phyloP scores from a whole-genome alignment of 2,329 filamentous ascomycete species.

The Sclerotinia nivalis region DNA sequence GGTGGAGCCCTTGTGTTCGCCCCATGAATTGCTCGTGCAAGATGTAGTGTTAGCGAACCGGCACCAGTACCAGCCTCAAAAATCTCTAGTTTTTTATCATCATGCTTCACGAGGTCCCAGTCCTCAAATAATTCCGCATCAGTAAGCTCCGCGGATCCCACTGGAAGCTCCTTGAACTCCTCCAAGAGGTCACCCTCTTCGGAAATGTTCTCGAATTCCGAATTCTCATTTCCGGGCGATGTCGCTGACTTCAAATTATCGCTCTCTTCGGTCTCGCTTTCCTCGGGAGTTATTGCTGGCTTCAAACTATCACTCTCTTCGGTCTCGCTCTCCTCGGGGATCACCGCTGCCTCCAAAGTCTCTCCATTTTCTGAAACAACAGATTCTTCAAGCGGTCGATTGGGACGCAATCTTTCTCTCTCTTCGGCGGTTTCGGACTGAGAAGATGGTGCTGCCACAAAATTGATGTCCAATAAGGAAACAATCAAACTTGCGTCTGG shows the following conservation, averaged over 20 bases:
- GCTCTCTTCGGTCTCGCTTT: constrained; percentile 45
- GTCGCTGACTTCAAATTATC: background rate
- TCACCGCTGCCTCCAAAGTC: too few species aligned
- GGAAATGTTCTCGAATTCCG: background rate
- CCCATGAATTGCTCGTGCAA: constrained; percentile 74
- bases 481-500: constrained; percentile 75
- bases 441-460: background rate
- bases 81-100: constrained; percentile 60
- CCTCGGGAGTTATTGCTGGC: background rate
- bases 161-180: background rate
- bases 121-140: constrained; percentile 4
- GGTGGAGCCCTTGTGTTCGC: constrained; percentile 60
- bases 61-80: constrained; percentile 86
- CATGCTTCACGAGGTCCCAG: background rate
- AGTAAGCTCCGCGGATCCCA: background rate
- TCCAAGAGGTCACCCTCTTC: constrained; percentile 48
- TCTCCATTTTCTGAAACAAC: background rate
- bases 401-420: background rate
- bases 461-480: constrained; percentile 71
- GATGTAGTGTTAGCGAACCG: constrained; percentile 73
- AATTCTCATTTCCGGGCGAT: background rate
- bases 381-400: background rate
- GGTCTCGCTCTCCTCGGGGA: too few species aligned
- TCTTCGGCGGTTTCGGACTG: constrained; percentile 42
- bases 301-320: background rate